Evolutionary conservation across 495 filamentous ascomycete species (phyloP).

Genomic region (Amphirosellinia nigrospora): DNA sequence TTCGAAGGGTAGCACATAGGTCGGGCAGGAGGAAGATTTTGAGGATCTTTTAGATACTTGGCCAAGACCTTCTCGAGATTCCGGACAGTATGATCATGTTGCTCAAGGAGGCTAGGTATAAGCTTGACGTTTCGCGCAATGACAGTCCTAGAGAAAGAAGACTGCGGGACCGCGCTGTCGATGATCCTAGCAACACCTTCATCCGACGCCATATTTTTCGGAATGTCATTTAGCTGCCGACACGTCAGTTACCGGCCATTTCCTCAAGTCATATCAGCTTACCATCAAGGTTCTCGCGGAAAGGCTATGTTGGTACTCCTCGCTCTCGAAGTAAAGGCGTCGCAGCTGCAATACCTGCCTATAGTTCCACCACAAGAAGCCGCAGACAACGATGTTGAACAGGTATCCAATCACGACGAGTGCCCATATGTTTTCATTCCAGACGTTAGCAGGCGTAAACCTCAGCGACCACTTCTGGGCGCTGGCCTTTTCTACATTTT

Average conservation of each 20-base stretch:
- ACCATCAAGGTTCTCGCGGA: conserved; percentile 92
- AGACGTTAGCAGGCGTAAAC: conserved; percentile 63
- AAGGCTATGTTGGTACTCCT: conserved; percentile 87
- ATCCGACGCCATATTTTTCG: conserved; percentile 72
- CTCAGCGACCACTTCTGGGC: conserved; percentile 52
- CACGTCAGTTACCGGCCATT: conserved; percentile 28
- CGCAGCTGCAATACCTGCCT: conserved; percentile 70
- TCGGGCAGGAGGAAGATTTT: conserved; percentile 77
- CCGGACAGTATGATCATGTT: conserved; percentile 81
- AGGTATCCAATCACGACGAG: conserved; percentile 80
- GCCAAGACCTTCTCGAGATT: conserved; percentile 82
- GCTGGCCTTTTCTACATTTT: conserved; percentile 53
- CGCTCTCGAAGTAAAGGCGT: conserved; percentile 80
- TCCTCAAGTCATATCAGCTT: conserved; percentile 26
- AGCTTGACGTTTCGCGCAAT: conserved; percentile 92
- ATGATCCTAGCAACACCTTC: conserved; percentile 85
- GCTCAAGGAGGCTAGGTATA: conserved; percentile 79
- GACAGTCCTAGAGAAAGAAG: conserved; percentile 75
- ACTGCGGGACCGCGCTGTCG: conserved; percentile 74
- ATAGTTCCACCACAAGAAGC: conserved; percentile 92
- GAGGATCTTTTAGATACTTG: conserved; percentile 87
- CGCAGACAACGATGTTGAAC: conserved; percentile 76
- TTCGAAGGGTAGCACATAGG: conserved; percentile 81
- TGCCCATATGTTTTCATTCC: conserved; percentile 71
- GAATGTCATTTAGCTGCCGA: conserved; percentile 80